Conservation (phyloP, 2,329 filamentous ascomycete genomes). For the Rhynchosporium secalis region DNA sequence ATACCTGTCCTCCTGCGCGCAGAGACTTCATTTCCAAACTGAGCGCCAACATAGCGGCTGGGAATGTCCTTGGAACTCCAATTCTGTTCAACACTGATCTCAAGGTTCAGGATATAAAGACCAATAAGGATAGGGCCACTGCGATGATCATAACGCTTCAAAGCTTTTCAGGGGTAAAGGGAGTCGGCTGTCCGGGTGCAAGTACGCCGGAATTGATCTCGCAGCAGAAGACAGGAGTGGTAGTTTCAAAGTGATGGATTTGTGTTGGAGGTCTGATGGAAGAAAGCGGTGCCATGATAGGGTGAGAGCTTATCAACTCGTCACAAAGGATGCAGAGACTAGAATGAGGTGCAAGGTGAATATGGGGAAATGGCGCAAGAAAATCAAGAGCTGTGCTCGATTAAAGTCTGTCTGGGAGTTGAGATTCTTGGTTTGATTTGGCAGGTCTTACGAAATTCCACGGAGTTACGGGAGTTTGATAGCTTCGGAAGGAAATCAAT, state of each 20-base stretch:
- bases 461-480: neutral
- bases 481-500: neutral
- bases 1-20: constrained; percentile 22
- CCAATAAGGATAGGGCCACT: constrained; percentile 22
- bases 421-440: neutral
- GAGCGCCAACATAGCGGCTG: constrained; percentile 23
- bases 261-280: too few species aligned
- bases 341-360: too few species aligned
- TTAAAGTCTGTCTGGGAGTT: neutral
- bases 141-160: constrained; percentile 27
- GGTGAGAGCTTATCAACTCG: too few species aligned
- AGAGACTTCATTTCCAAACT: constrained; percentile 22
- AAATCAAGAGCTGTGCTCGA: neutral
- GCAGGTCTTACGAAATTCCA: neutral
- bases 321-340: too few species aligned
- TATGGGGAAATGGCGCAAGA: too few species aligned
- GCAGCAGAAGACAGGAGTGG: constrained; percentile 24
- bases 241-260: neutral
- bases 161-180: constrained; percentile 23
- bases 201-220: constrained; percentile 21
- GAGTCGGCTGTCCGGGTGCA: constrained; percentile 24
- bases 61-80: constrained; percentile 24
- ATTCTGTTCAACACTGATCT: constrained; percentile 24
- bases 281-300: too few species aligned
- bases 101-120: constrained; percentile 15